phyloP scores from a whole-genome alignment of 2,329 filamentous ascomycete genomes.

The Periconia sp. region DNA sequence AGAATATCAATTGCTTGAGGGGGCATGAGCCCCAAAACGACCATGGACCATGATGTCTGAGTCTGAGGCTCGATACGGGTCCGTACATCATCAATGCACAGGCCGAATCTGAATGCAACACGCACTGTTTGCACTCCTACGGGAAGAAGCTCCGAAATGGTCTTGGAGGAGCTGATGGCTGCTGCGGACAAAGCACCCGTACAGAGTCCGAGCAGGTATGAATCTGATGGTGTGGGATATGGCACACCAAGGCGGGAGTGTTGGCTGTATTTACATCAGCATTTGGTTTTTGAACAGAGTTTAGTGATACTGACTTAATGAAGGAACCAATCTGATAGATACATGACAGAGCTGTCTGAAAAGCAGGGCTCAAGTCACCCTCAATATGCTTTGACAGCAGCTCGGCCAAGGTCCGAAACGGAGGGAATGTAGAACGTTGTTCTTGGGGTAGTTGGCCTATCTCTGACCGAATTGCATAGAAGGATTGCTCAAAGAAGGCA shows the following conservation, averaged over 20 bases:
- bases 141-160: conserved; percentile 27
- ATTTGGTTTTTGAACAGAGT: not conserved
- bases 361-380: conserved; percentile 5
- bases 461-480: conserved; percentile 9
- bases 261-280: not conserved
- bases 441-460: conserved; percentile 6
- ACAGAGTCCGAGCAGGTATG: conserved; percentile 6
- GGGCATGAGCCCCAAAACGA: not conserved
- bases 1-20: not conserved
- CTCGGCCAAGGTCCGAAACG: conserved; percentile 11
- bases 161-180: conserved; percentile 25
- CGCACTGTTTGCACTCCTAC: conserved; percentile 32
- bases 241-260: too few species aligned
- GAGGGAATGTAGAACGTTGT: conserved; percentile 4
- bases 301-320: conserved; percentile 3
- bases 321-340: conserved; percentile 18
- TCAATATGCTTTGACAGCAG: conserved; percentile 1
- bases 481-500: conserved; percentile 7
- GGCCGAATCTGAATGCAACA: conserved; percentile 33
- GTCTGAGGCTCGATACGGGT: not conserved
- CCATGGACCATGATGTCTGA: not conserved
- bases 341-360: conserved; percentile 16
- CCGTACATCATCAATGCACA: not conserved
- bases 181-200: conserved; percentile 7
- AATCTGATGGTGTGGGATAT: not conserved